These are phyloP conservation scores for Xerocomellus amylosporus DNA, from an alignment of 768 basidiomycete genomes.

Conservation along the genomic window DNA sequence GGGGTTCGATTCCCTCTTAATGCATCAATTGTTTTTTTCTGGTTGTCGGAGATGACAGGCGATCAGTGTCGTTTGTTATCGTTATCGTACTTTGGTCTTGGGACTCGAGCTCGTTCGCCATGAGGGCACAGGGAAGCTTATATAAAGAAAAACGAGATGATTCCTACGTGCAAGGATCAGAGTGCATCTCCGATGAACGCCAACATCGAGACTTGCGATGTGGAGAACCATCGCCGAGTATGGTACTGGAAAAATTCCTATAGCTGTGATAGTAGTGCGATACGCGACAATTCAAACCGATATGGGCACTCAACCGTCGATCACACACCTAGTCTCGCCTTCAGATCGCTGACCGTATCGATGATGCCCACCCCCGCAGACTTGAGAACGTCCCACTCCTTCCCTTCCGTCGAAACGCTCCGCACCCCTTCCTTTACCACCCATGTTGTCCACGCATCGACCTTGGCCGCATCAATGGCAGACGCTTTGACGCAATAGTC, in stretches of 20 bases:
- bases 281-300: background rate
- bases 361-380: conserved; percentile 35
- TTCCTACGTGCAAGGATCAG: background rate
- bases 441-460: conserved; percentile 48
- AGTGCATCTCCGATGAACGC: background rate
- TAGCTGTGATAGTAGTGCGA: background rate
- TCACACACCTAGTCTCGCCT: conserved; percentile 20
- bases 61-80: too few relatives aligned
- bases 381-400: conserved; percentile 39
- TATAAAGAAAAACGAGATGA: background rate
- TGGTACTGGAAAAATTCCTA: background rate
- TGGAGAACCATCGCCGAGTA: background rate
- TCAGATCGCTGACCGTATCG: conserved; percentile 30
- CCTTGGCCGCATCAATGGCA: conserved; percentile 50
- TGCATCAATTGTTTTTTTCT: conserved; percentile 49
- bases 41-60: too few relatives aligned
- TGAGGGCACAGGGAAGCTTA: background rate
- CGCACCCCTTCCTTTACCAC: conserved; percentile 48
- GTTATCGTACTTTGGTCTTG: too few relatives aligned
- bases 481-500: conserved; percentile 74
- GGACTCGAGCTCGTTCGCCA: background rate
- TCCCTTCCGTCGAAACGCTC: conserved; percentile 35
- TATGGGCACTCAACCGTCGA: background rate
- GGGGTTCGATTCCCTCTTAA: conserved; percentile 88
- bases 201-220: background rate